Base-by-base conservation (phyloP, 768 basidiomycete species). In the Russula sp. region DNA sequence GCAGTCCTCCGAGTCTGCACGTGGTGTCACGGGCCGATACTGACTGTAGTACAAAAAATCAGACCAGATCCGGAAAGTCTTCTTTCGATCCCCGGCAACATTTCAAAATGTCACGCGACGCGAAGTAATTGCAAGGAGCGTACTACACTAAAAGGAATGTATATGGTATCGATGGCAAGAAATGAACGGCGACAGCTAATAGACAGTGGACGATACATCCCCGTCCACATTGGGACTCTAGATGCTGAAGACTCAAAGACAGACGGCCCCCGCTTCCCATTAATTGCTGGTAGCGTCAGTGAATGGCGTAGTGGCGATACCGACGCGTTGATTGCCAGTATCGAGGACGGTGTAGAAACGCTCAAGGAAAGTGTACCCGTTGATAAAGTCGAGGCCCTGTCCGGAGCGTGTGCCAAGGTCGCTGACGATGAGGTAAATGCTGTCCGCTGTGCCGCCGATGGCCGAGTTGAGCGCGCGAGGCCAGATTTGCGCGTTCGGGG, bases 251-350 rank as follows among this genome's bases (percentile, higher is more conserved):
- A 37, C 44, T 37, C 13, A 32, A 37, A 51, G 42, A 47, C 18
- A 45, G 27, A 6, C 1, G 35, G 14, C 47, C 27, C 16, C 37
- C 18, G 32, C 42, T 42, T 27, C 44, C 57, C 16, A 53, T 42
- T 20, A 63, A 59, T 80, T 77, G 20, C 71, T 73, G 18, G 70
- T 80, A 3, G 83, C 77, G 16, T 67, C 63, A 1, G 85, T 86
- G 71, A 76, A 81, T 61, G 71, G 71, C 42, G 67, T 85, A 34
- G 76, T 81, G 6, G 85, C 84, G 61, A 86, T 76, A 20, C 85
- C 84, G 61, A 86, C 77, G 14, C 75, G 81, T 52, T 71, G 73
- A 75, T 84, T 82, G 48, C 77, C 71, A 49, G 85, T 84, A 70
- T 88, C 86, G 69, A 75, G 87, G 40, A 86, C 85, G 39, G 81